A percentile compares a stretch with the other conserved stretches of the same genome.
Evolutionary conservation across 2,329 filamentous ascomycete genomes (phyloP).

Genomic region (Cercospora brassicicola): DNA sequence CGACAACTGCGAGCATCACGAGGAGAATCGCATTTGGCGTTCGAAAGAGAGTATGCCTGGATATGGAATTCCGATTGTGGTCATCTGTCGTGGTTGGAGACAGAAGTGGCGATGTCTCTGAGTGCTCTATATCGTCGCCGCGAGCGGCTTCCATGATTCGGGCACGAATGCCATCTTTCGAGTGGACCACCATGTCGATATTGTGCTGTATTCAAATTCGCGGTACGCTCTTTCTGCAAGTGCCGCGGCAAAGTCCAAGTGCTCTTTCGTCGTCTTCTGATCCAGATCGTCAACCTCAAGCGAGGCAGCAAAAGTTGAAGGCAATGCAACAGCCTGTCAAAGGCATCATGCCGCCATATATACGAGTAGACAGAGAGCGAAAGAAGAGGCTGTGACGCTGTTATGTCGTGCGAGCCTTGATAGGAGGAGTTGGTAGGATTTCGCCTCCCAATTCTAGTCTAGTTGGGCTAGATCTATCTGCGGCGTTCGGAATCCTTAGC

Average conservation of each 20-base stretch:
- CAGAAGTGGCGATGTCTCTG: constrained; percentile 1
- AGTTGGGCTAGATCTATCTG: neutral
- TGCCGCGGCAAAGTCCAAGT: neutral
- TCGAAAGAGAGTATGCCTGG: neutral
- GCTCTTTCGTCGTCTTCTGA: neutral
- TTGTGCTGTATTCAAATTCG: neutral
- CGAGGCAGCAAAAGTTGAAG: neutral
- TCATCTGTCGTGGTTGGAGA: neutral
- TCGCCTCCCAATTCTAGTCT: neutral
- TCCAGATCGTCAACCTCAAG: neutral
- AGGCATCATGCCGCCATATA: neutral
- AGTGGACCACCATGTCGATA: neutral
- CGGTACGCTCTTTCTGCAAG: neutral
- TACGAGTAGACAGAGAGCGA: neutral
- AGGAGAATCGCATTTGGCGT: neutral
- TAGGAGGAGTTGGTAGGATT: neutral
- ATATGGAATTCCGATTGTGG: neutral
- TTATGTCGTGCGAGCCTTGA: neutral
- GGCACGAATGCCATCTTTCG: neutral
- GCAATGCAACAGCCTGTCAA: neutral
- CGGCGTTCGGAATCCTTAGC: neutral
- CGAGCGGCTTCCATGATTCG: neutral
- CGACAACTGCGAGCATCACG: constrained; percentile 42
- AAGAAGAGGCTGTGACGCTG: neutral
- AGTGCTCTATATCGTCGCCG: neutral